Percentiles rank a stretch among this genome's conserved stretches.
phyloP scores from a whole-genome alignment of 208 protist species.

The Crithidia sp. region DNA sequence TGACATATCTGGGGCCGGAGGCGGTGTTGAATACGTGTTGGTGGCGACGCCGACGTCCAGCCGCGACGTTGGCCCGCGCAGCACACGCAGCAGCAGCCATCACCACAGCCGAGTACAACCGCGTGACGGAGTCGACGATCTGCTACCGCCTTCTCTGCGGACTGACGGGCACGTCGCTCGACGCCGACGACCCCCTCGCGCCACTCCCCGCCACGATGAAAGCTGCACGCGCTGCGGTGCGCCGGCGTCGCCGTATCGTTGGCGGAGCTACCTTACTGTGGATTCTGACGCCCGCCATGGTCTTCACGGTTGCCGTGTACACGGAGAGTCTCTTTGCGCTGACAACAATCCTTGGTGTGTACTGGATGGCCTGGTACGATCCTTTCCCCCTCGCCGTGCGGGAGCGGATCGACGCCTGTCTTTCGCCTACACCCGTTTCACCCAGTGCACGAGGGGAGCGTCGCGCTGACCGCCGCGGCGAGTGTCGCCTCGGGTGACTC shows the following conservation, averaged over 20 bases:
- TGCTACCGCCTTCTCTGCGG: conserved; percentile 22
- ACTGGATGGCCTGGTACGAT: conserved; percentile 45
- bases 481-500: background rate
- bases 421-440: background rate
- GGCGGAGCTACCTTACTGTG: conserved; percentile 61
- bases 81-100: background rate
- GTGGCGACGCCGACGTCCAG: background rate
- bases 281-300: conserved; percentile 63
- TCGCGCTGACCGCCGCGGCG: background rate
- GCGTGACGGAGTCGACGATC: conserved; percentile 16
- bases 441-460: background rate
- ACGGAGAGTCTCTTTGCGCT: conserved; percentile 79
- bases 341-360: conserved; percentile 61
- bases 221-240: background rate
- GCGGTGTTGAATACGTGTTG: conserved; percentile 20
- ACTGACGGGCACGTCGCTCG: conserved; percentile 29
- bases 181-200: conserved; percentile 3
- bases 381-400: conserved; percentile 29
- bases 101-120: background rate
- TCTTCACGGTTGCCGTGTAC: conserved; percentile 81
- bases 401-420: conserved; percentile 16
- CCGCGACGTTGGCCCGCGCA: background rate
- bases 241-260: conserved; percentile 41
- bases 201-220: conserved; percentile 13
- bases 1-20: conserved; percentile 57